These are phyloP conservation scores for Asterophora lycoperdoides DNA, from an alignment of 768 basidiomycete species.

Conservation along the genomic window DNA sequence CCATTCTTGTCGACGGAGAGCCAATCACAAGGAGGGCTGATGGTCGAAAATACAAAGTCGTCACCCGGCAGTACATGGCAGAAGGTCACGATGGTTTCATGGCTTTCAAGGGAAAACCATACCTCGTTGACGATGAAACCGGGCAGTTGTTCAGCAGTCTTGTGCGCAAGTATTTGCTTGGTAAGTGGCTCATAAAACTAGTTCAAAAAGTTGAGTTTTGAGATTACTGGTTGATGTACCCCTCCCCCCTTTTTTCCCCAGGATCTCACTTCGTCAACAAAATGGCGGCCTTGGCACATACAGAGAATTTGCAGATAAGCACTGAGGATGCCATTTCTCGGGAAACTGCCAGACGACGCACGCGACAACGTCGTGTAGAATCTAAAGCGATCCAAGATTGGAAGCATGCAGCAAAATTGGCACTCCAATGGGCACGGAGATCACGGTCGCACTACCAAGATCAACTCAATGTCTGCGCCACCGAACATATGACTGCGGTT, in stretches of 20 bases:
- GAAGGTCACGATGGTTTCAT: constrained; percentile 80
- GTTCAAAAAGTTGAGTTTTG: too few relatives aligned
- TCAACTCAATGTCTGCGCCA: constrained; percentile 52
- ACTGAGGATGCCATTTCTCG: constrained; percentile 44
- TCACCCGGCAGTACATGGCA: constrained; percentile 86
- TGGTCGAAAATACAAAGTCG: constrained; percentile 67
- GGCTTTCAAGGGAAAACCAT: constrained; percentile 58
- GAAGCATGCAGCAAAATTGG: constrained; percentile 41
- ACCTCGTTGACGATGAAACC: constrained; percentile 79
- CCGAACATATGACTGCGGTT: constrained; percentile 75
- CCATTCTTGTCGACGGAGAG: constrained; percentile 42
- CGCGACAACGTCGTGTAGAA: constrained; percentile 19
- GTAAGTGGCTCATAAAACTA: constrained; percentile 36
- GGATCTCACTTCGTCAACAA: constrained; percentile 74
- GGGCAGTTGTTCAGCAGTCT: constrained; percentile 76
- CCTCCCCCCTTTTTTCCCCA: constrained; percentile 25
- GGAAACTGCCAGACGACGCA: constrained; percentile 39
- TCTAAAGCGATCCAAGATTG: constrained; percentile 37
- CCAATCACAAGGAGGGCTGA: constrained; percentile 48
- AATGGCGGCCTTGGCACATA: constrained; percentile 39
- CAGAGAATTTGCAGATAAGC: constrained; percentile 35
- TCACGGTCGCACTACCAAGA: constrained; percentile 53
- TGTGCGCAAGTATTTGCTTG: constrained; percentile 81
- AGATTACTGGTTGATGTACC: too few relatives aligned
- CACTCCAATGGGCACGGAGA: constrained; percentile 38